Evolutionary conservation across 2,329 filamentous ascomycete genomes (phyloP), one percentile per base, ranked within the genome.

Genomic region (Dichotomopilus funicola): DNA sequence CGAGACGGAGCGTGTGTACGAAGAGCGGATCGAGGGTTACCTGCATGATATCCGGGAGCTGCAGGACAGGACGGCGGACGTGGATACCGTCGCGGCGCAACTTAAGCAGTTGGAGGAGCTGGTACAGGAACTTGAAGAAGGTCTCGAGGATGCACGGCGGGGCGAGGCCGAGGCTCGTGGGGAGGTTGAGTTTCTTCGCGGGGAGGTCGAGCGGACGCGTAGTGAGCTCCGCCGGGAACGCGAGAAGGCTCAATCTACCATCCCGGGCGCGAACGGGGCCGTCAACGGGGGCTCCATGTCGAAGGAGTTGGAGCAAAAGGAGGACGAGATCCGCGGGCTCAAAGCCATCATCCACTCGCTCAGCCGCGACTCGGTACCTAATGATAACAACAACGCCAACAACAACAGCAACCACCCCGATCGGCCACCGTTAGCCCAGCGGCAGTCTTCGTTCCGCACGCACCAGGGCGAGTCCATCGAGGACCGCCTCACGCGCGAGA

Each of bases 291-390:
- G 78, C 9, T 73, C 77, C 31, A 70, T 76, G 47, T 79, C 81
- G 44, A 89, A 89, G 70, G 91, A 96, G 61, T 72, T 97, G 35
- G 91, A 95, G 68, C 88, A 95, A 67, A 94, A 95, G 68, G 92
- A 99, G 66, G 94, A 99, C 65, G 94, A 99, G 74, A 97, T 99
- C 66, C 83, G 92, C 59, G 94, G 94, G 47, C 80, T 99, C 61
- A 99, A 97, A 72, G 92, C 94, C 44, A 97, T 99, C 67, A 97
- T 99, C 58, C 92, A 97, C 72, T 96, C 90, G 13, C 78, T 99
- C 40, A 96, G 91, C 69, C 81, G 90, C 59, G 89, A 89, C 62
- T 81, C 85, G 9, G 74, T 79, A n/a, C 75, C 77, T 3, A 71
- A 65, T 31, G 71, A 71, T 45, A 67, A 27, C 19, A 27, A 27